phyloP scores from a whole-genome alignment of 306 rosid species.

The Quillaja saponaria region DNA sequence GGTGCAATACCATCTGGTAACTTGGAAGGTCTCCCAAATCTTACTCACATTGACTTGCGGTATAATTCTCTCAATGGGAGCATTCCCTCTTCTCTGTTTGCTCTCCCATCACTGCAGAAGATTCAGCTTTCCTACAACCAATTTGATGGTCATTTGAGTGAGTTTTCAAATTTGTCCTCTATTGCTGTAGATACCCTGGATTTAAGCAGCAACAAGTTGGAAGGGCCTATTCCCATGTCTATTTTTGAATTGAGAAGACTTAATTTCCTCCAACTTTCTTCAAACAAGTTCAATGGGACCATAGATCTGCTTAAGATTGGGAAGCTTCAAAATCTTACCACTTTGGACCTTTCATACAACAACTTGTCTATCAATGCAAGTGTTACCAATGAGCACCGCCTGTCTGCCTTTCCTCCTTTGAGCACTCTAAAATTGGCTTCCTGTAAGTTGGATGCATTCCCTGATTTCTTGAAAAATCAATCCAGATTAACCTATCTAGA shows the following conservation, averaged over 20 bases:
- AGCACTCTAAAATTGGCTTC: conserved; percentile 34
- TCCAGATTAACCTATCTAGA: conserved; percentile 22
- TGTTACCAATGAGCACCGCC: background rate
- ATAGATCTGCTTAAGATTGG: conserved; percentile 17
- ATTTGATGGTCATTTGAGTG: conserved; percentile 29
- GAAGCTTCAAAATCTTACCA: conserved; percentile 20
- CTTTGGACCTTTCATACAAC: conserved; percentile 50
- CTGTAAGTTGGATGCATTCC: conserved; percentile 30
- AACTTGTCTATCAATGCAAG: conserved; percentile 16
- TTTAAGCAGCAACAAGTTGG: conserved; percentile 47
- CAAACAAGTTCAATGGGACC: conserved; percentile 48
- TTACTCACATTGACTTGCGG: conserved; percentile 10
- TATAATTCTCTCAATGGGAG: conserved; percentile 33
- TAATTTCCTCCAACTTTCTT: conserved; percentile 25
- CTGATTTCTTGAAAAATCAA: conserved; percentile 39
- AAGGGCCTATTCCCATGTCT: conserved; percentile 41
- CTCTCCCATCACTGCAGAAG: conserved; percentile 19
- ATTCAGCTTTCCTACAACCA: conserved; percentile 23
- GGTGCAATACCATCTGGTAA: conserved; percentile 14
- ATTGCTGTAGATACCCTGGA: conserved; percentile 40
- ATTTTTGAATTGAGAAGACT: conserved; percentile 30
- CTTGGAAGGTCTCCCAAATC: conserved; percentile 28
- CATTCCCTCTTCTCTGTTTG: conserved; percentile 27
- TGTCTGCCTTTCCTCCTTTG: conserved; percentile 19
- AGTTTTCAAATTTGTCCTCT: conserved; percentile 12